phyloP scores from a whole-genome alignment of 1,284 basidiomycete genomes.

The Neolentinus lepideus region DNA sequence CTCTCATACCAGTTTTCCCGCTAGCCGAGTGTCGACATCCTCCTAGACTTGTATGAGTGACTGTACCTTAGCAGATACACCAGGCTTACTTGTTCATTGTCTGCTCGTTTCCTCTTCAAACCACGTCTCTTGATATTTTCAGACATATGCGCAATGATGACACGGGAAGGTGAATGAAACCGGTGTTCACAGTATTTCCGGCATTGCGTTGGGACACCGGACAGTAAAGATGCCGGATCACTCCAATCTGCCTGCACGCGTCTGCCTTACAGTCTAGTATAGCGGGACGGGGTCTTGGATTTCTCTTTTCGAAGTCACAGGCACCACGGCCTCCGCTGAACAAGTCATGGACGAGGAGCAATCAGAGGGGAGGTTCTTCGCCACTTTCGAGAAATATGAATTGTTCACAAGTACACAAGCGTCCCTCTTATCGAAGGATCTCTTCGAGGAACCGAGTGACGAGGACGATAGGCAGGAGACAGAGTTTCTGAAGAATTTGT shows the following conservation, averaged over 20 bases:
- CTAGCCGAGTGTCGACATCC: conserved; percentile 27
- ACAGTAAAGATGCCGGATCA: too few species aligned
- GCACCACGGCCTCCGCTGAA: too few species aligned
- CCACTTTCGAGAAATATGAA: conserved; percentile 53
- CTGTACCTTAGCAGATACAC: neutral
- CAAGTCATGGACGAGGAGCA: conserved; percentile 29
- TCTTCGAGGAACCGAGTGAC: conserved; percentile 34
- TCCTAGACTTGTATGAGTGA: conserved; percentile 14
- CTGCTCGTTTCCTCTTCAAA: conserved; percentile 34
- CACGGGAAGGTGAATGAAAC: neutral
- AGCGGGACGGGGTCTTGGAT: too few species aligned
- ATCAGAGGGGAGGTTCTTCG: conserved; percentile 36
- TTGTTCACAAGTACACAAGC: conserved; percentile 52
- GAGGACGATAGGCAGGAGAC: conserved; percentile 42
- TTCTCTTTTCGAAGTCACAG: too few species aligned
- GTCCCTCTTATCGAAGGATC: conserved; percentile 42
- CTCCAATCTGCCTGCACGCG: too few species aligned
- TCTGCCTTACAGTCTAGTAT: too few species aligned
- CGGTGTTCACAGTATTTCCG: neutral
- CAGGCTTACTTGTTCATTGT: conserved; percentile 21
- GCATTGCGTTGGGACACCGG: neutral
- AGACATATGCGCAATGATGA: neutral
- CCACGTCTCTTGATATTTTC: conserved; percentile 13
- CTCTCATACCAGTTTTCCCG: conserved; percentile 30
- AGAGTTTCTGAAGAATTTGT: conserved; percentile 34